Evolutionary conservation across 352 stramenopile species (phyloP).

Genomic region (Thalassiosira livingstoniorum): DNA sequence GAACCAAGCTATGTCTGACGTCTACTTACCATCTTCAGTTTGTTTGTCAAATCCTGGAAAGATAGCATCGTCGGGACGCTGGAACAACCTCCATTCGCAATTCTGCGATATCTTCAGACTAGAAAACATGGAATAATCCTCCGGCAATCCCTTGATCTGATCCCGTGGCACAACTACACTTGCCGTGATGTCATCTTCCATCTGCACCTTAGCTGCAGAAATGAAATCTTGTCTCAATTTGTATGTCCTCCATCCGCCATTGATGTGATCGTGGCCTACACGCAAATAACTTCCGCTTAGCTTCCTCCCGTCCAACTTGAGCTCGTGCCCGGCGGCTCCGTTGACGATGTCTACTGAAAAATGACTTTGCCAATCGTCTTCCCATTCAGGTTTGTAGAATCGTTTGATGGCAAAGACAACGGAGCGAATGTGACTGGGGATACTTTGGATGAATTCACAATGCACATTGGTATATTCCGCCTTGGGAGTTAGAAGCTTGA

Average conservation of each 20-base stretch:
- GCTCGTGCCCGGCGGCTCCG: conserved; percentile 60
- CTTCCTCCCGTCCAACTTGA: conserved; percentile 64
- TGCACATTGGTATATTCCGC: conserved; percentile 64
- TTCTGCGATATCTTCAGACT: conserved; percentile 68
- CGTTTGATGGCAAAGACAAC: conserved; percentile 71
- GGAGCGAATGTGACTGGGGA: conserved; percentile 60
- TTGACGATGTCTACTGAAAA: conserved; percentile 70
- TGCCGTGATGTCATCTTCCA: conserved; percentile 73
- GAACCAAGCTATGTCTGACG: background rate
- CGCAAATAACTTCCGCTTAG: conserved; percentile 64
- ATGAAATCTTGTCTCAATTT: conserved; percentile 72
- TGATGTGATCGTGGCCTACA: conserved; percentile 53
- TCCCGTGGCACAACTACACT: conserved; percentile 64
- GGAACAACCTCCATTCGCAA: conserved; percentile 70
- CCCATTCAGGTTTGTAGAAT: conserved; percentile 62
- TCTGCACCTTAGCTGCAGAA: conserved; percentile 64
- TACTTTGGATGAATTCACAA: conserved; percentile 57
- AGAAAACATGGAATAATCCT: conserved; percentile 58
- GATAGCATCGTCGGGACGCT: conserved; percentile 68
- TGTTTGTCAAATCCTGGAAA: conserved; percentile 69
- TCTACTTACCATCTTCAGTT: conserved; percentile 56
- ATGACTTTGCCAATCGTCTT: conserved; percentile 54
- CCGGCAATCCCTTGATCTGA: conserved; percentile 54
- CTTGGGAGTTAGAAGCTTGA: conserved; percentile 69
- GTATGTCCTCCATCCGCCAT: conserved; percentile 66